A percentile compares a stretch with the other conserved stretches of the same genome.
Conservation (phyloP, 2,329 filamentous ascomycete genomes). For the Colletotrichum navitas region DNA sequence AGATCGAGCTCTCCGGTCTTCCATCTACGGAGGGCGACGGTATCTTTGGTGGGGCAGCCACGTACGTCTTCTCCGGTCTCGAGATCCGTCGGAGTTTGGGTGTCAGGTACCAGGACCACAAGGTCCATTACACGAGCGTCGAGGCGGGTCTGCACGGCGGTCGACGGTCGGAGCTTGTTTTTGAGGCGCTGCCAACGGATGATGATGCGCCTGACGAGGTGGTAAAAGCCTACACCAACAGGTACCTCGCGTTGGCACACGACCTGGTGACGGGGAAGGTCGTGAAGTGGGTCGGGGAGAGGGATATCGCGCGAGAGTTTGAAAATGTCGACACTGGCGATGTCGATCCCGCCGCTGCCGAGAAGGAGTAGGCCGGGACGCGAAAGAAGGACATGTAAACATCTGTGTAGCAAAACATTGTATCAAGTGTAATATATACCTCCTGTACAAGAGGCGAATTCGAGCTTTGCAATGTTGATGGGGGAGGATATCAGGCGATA, state of each 20-base stretch:
- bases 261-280: conserved; percentile 19
- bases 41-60: neutral
- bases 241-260: conserved; percentile 11
- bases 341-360: neutral
- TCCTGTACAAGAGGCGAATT: neutral
- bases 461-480: neutral
- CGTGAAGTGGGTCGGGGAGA: conserved; percentile 33
- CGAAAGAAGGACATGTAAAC: conserved; percentile 11
- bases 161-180: conserved; percentile 62
- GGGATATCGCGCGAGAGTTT: conserved; percentile 6
- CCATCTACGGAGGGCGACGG: conserved; percentile 2
- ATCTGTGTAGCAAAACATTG: conserved; percentile 3
- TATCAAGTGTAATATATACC: conserved; percentile 22
- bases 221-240: neutral
- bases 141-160: conserved; percentile 65
- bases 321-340: neutral
- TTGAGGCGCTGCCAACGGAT: conserved; percentile 48
- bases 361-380: neutral
- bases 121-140: conserved; percentile 64
- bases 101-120: conserved; percentile 58
- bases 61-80: conserved; percentile 61
- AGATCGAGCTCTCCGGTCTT: conserved; percentile 43
- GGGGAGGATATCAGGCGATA: neutral
- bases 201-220: neutral
- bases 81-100: conserved; percentile 64